Evolutionary conservation across 257 asterid species (phyloP), one percentile per base, ranked within the genome.

Genomic region (Nicotiana paniculata): DNA sequence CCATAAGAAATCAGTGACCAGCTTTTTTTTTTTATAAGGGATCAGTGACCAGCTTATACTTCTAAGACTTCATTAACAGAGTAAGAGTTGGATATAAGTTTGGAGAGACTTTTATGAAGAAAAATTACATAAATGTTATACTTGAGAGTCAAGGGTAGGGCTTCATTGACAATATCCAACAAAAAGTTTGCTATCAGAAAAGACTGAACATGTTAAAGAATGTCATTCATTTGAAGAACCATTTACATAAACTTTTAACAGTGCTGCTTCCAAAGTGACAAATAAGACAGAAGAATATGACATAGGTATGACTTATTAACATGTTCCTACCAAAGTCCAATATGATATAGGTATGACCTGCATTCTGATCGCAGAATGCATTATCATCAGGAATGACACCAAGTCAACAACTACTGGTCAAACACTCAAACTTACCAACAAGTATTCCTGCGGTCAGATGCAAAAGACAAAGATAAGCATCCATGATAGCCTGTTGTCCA

Each of bases 401-500:
- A 72, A 72, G 61, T 3, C 24, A 46, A 43, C 37, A 48, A n/a
- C 79, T 57, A 59, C 62, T 21, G 57, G n/a, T 54, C 16, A 63
- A n/a, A n/a, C n/a, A n/a, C n/a, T n/a, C n/a, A n/a, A 81, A 85
- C 97, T 81, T 88, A 96, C 99, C 99, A 77, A 96, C 98, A 83
- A 96, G 89, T 82, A 96, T 93, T 84, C 99, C 98, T 5, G 99
- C 98, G 6, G 98, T 96, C 76, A 96, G 97, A 89, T 96, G 99
- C 67, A 96, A 88, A 88, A 96, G 98, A 85, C 99, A 96, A 83
- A 94, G 89, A 85, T 96, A 96, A 75, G 99, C 97, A 85, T 96
- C 99, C 97, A 96, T 92, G 89, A 96, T 94, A 62, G 99, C 99
- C 78, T 96, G 98, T 81, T 96, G 99, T 68, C 98, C 99, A 74